phyloP scores from a whole-genome alignment of 176 grass and related monocot genomes.

The Ensete glaucum region DNA sequence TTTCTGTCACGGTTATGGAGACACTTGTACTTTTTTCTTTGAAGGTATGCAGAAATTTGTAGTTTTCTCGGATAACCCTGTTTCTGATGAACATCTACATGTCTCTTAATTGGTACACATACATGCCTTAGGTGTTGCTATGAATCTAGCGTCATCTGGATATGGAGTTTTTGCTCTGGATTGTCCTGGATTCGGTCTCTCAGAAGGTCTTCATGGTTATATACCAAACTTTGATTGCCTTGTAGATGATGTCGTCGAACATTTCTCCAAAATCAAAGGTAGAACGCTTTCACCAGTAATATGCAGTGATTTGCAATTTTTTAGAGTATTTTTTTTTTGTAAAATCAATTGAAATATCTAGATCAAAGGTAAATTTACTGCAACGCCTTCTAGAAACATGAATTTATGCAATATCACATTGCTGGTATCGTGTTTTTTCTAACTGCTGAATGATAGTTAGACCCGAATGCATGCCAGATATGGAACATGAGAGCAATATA shows the following conservation, averaged over 20 bases:
- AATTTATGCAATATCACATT: no score
- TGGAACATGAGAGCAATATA: no score
- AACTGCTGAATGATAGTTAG: no score
- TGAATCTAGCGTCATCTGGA: constrained; percentile 66
- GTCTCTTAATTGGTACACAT: constrained; percentile 15
- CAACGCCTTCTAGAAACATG: no score
- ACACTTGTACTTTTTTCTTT: constrained; percentile 97
- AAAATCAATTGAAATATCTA: no score
- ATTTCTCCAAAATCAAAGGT: constrained; percentile 89
- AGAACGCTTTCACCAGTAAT: background rate
- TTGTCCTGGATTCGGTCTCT: constrained; percentile 91
- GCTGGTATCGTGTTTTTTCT: no score
- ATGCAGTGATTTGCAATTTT: no score
- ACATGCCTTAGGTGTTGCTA: constrained; percentile 51
- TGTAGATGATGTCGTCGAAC: constrained; percentile 56
- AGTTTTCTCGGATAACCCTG: constrained; percentile 13
- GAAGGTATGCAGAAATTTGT: constrained; percentile 53
- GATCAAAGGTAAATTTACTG: no score
- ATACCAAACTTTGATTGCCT: constrained; percentile 71
- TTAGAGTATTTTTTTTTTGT: no score
- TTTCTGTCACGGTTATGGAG: constrained; percentile 92
- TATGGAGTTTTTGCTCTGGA: constrained; percentile 93
- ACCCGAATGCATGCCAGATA: no score
- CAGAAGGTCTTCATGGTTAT: constrained; percentile 97
- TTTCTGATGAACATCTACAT: constrained; percentile 4